A percentile compares a stretch with the other conserved stretches of the same genome.
Conservation (phyloP, 139 green algal species). For the Chlamydomonas incerta region DNA sequence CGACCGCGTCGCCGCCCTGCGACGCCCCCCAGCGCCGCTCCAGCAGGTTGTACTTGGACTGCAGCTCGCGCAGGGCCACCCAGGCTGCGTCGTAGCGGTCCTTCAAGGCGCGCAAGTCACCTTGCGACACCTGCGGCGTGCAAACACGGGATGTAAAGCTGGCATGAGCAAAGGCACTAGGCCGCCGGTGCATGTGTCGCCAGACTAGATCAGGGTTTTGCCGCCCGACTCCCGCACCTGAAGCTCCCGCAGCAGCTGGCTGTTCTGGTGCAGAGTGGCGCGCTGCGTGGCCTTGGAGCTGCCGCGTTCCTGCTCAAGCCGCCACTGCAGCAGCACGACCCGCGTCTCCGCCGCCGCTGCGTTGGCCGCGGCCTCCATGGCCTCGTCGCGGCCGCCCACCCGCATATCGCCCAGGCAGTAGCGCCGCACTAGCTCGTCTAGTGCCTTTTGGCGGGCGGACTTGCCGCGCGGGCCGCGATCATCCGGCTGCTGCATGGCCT, state of each 20-base stretch:
- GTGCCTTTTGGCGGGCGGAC: conserved; percentile 5
- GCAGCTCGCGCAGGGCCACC: conserved; percentile 37
- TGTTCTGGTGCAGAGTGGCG: conserved; percentile 32
- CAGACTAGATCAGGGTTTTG: no score
- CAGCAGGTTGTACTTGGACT: conserved; percentile 20
- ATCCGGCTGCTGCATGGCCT: conserved; percentile 39
- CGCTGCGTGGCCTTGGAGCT: neutral
- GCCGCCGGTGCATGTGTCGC: no score
- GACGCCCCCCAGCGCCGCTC: neutral
- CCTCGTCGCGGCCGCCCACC: neutral
- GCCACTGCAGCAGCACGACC: conserved; percentile 38
- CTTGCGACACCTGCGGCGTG: neutral
- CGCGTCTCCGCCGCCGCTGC: conserved; percentile 42
- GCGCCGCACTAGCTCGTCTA: conserved; percentile 35
- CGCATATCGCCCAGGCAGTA: conserved; percentile 32
- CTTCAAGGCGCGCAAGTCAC: conserved; percentile 2
- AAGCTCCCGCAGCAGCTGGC: conserved; percentile 53
- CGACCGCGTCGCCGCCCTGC: neutral
- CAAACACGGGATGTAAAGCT: no score
- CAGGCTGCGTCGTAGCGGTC: conserved; percentile 1
- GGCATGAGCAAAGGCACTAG: no score
- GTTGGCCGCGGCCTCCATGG: neutral
- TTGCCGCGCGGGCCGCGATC: conserved; percentile 7
- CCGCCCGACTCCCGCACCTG: no score
- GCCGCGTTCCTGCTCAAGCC: conserved; percentile 30